Conservation (phyloP, 2,329 filamentous ascomycete genomes). For the Fusarium azukiicola region DNA sequence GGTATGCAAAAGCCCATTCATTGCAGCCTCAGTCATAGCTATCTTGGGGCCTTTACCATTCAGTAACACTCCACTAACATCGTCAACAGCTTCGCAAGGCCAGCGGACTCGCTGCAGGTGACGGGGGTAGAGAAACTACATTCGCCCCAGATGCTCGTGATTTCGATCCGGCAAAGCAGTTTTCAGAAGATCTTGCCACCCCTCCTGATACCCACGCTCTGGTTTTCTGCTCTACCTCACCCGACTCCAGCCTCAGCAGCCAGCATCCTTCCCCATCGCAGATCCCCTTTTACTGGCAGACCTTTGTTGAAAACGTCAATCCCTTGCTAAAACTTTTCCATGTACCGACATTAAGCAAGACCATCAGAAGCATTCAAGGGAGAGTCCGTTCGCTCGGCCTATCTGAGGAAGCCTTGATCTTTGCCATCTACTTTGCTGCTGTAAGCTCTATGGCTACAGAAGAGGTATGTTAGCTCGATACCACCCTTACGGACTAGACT, state of each 20-base stretch:
- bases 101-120: not conserved
- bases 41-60: not conserved
- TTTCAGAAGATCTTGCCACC: conserved; percentile 15
- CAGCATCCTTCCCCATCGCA: conserved; percentile 35
- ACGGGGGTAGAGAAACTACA: conserved; percentile 22
- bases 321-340: conserved; percentile 40
- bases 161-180: conserved; percentile 28
- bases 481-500: not conserved
- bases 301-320: conserved; percentile 40
- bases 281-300: conserved; percentile 42
- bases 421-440: conserved; percentile 39
- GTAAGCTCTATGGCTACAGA: conserved; percentile 31
- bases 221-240: conserved; percentile 17
- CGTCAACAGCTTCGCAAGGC: conserved; percentile 21
- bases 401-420: conserved; percentile 37
- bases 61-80: not conserved
- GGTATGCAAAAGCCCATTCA: conserved; percentile 16
- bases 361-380: conserved; percentile 32
- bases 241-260: not conserved
- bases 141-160: conserved; percentile 24
- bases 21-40: not conserved
- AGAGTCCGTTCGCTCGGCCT: conserved; percentile 18
- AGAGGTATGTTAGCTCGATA: conserved; percentile 22
- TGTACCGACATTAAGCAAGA: conserved; percentile 28
- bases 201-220: conserved; percentile 4